Evolutionary conservation across 257 asterid species (phyloP), one percentile per base, ranked within the genome.

Genomic region (Sherardia arvensis): DNA sequence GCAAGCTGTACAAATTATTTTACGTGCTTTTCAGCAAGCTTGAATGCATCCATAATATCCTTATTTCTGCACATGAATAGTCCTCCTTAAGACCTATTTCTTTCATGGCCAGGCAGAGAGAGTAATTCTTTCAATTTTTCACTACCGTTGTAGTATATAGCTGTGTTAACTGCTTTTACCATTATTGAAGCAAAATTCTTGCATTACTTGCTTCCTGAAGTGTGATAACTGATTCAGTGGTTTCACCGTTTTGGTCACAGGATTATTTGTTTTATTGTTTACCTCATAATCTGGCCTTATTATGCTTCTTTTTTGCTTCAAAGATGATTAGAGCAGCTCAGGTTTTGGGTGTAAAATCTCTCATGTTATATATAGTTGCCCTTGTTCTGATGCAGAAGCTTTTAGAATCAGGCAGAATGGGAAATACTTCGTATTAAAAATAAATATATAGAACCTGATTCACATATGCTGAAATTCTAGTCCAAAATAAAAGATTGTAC

Each of bases 221-320:
- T 15, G 53, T 38, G 53, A 36, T 7, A 18, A 11, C 3, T 36
- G 66, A 36, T 34, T 20, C 9, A 1, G 23, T 21, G 53, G 9
- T 61, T 61, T n/a, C n/a, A n/a, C n/a, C n/a, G n/a, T n/a, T n/a
- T 23, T 20, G 27, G 34, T 61, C 66, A 61, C 54, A n/a, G 1
- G 8, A 5, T 23, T 6, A 23, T 53, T n/a, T n/a, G n/a, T n/a
- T n/a, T n/a, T n/a, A n/a, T 53, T n/a, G 4, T 53, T 53, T 53
- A 21, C 17, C 14, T 29, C 28, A 51, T 22, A 49, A 15, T 14
- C 3, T 30, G 3, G 34, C 34, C n/a, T n/a, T n/a, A 43, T 43
- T 43, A 14, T 4, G 51, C 21, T 43, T 43, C 14, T n/a, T n/a
- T n/a, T 43, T 38, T 43, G 51, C 17, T 43, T 43, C 51, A 43